Base-by-base conservation (phyloP, 176 grass and related monocot genomes). In the Dactylis glomerata region DNA sequence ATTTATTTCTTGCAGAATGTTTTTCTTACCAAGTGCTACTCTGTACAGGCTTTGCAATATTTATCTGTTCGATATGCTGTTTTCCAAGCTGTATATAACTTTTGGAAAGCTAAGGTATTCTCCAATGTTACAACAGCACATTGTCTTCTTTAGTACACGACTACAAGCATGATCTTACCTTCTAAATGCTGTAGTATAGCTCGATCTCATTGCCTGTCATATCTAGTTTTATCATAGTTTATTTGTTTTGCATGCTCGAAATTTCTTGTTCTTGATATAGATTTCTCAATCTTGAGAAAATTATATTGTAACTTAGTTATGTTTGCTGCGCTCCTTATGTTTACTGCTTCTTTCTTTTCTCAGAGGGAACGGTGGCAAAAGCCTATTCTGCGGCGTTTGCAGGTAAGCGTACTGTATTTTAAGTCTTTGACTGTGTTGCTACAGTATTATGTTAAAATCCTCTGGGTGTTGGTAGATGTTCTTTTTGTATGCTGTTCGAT, bases 331-430 rank as follows among this genome's bases (percentile, higher is more conserved):
- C 87, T 50, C 11, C 9, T 79, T 81, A 57, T 86, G 67, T 75
- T 44, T 78, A 14, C 49, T 37, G 31, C 31, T 79, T 88, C 63
- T 44, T 84, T 90, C 28, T 37, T 87, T 82, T 84, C 55, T 89
- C 81, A 99, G 96, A 85, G 96, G 84, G 96, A 99, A 69, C 88
- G 71, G 17, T 99, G 93, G 93, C 96, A 96, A 89, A 99, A 96
- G 71, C 96, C 96, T 89, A 94, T 99, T 89, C 84, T 99, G 78
- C 96, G 96, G 33, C 89, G 85, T 28, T 91, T 99, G 77, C 96
- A 99, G 93, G 96, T 99, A 68, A 87, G 91, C 15, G 38, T 69
- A 69, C 81, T 58, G 62, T 66, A 34, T 81, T 70, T 56, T 10
- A 54, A 74, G 80, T 80, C 75, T 70, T 50, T 80, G 65, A 80